Percentiles rank a stretch among this genome's conserved stretches.
These are phyloP conservation scores for Naganishia sp. DNA, from an alignment of 1,284 basidiomycete species.

Conservation along the genomic window DNA sequence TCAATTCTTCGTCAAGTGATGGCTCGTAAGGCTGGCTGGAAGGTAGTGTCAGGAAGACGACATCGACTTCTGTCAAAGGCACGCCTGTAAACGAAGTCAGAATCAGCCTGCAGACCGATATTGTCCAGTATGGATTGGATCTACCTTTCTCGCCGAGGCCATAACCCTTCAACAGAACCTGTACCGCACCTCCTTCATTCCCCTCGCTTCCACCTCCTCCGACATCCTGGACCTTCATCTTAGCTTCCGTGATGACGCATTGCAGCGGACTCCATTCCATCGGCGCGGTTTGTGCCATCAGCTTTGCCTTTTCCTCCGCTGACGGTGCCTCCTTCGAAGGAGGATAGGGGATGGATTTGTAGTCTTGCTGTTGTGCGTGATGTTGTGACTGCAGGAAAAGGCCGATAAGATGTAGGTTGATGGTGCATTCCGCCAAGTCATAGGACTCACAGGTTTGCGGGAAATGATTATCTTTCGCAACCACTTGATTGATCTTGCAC, in stretches of 20 bases:
- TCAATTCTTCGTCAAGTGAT: conserved; percentile 14
- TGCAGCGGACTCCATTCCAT: conserved; percentile 29
- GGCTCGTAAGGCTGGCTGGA: neutral
- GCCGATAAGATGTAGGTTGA: neutral
- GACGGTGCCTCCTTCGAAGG: neutral
- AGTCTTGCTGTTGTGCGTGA: conserved; percentile 31
- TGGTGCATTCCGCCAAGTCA: too few relatives aligned
- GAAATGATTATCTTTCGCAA: conserved; percentile 23
- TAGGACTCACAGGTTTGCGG: neutral
- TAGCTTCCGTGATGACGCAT: conserved; percentile 19
- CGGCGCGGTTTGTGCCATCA: conserved; percentile 10
- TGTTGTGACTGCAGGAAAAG: conserved; percentile 3
- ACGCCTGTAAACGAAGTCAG: conserved; percentile 7
- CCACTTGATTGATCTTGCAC: conserved; percentile 31
- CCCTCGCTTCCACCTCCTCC: conserved; percentile 9
- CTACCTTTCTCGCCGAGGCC: conserved; percentile 28
- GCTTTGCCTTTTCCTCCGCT: conserved; percentile 14
- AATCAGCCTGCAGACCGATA: too few relatives aligned
- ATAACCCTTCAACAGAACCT: conserved; percentile 12
- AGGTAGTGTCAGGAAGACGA: conserved; percentile 8
- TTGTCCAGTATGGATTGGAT: neutral
- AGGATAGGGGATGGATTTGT: conserved; percentile 27
- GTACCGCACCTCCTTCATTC: neutral
- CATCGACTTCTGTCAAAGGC: conserved; percentile 6
- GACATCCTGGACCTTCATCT: conserved; percentile 12